Conservation (phyloP, 805 yeast genomes). For the Diddensiella caesifluorescens region DNA sequence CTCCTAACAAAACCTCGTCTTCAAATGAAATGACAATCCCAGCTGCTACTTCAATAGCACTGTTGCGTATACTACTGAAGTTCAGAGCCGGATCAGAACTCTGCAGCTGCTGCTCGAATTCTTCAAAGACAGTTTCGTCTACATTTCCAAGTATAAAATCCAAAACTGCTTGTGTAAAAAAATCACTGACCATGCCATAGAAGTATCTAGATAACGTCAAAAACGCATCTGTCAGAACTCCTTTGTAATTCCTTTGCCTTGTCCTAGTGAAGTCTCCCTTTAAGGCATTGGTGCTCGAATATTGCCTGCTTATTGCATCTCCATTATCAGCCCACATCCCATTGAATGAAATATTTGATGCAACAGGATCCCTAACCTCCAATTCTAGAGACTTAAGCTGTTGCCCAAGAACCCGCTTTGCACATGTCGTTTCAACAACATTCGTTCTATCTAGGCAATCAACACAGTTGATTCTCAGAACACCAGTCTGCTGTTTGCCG, state of each 20-base stretch:
- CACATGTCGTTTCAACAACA: constrained; percentile 37
- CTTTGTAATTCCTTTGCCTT: constrained; percentile 38
- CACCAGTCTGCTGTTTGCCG: constrained; percentile 43
- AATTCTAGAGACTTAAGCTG: constrained; percentile 23
- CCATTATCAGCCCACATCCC: constrained; percentile 65
- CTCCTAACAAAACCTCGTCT: constrained; percentile 27
- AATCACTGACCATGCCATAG: constrained; percentile 42
- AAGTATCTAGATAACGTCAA: constrained; percentile 40
- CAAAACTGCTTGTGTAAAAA: constrained; percentile 40
- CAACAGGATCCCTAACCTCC: constrained; percentile 3
- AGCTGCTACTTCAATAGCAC: constrained; percentile 23
- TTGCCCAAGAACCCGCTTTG: constrained; percentile 26
- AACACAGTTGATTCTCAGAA: constrained; percentile 55
- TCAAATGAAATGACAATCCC: constrained; percentile 21
- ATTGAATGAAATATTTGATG: constrained; percentile 29
- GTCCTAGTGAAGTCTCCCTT: constrained; percentile 46
- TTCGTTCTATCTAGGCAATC: constrained; percentile 64
- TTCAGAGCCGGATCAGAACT: constrained; percentile 26
- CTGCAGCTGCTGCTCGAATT: constrained; percentile 36
- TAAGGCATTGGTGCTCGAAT: constrained; percentile 53
- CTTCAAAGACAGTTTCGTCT: constrained; percentile 35
- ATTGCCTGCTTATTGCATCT: constrained; percentile 58
- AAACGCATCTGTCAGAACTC: constrained; percentile 41
- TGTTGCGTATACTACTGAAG: constrained; percentile 27
- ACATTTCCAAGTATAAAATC: constrained; percentile 39